Base-by-base conservation (phyloP, 2,329 filamentous ascomycete species). In the Xylaria sp. region DNA sequence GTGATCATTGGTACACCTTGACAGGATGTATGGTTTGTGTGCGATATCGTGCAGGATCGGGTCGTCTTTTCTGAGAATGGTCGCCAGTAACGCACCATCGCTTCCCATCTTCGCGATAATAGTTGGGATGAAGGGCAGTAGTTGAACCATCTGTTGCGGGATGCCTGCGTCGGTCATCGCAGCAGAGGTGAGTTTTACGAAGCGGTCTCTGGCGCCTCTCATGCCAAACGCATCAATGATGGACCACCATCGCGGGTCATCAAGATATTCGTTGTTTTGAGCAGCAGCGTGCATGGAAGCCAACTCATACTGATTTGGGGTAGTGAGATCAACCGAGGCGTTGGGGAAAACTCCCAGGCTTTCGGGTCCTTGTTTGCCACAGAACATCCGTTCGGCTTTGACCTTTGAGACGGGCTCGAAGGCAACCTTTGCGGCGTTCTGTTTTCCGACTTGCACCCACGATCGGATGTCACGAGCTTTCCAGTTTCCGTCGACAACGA, bases 401-500 rank as follows among this genome's bases (percentile, higher is more conserved):
- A 84, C 85, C 1, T 83, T 85, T 1, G 91, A 96, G 5, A 97
- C 94, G 1, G 94, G 93, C 74, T 97, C 94, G 69, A 93, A 96
- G 10, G 89, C 89, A 4, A 92, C 81, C 18, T 79, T 81, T 13
- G 83, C 81, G 3, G 77, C 73, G 59, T 83, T 76, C 2, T 78
- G 71, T 60, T 83, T 84, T 49, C 81, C 86, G 46, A 84, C 77
- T n/a, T 75, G 69, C 47, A 92, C 76, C 85, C 92, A 93, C 54
- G 81, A 78, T 46, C 82, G 78, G 1, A 96, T 82, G 18, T 87
- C 83, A 2, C 75, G 70, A 3, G 85, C 76, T 30, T 83, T 80
- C 91, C 93, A 96, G 73, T 97, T 97, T 13, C 84, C 91, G 71
- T 99, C 94, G 7, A 95, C 80, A 4, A 96, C 86, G 34, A 94